phyloP scores from a whole-genome alignment of 768 basidiomycete species.

The Kwoniella europaea region DNA sequence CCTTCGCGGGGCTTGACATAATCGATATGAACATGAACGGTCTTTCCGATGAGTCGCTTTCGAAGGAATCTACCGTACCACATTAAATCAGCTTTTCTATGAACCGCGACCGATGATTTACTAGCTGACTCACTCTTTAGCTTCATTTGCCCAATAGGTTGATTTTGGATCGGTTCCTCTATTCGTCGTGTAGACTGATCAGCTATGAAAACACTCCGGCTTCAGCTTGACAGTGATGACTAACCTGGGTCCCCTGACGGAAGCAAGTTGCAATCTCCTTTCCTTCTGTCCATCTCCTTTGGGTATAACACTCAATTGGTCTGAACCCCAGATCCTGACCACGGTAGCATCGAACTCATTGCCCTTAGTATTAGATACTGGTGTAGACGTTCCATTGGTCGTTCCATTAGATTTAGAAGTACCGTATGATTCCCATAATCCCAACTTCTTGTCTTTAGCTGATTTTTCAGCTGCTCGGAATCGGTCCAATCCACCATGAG shows the following conservation, averaged over 20 bases:
- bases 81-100: conserved; percentile 5
- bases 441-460: conserved; percentile 63
- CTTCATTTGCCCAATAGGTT: conserved; percentile 86
- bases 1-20: conserved; percentile 90
- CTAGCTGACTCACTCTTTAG: conserved; percentile 66
- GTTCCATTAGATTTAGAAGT: conserved; percentile 45
- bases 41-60: conserved; percentile 80
- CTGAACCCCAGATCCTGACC: conserved; percentile 85
- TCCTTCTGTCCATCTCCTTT: conserved; percentile 72
- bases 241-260: conserved; percentile 82
- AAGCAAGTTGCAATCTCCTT: conserved; percentile 82
- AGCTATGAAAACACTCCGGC: background rate
- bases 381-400: conserved; percentile 30
- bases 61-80: conserved; percentile 67
- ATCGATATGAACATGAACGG: conserved; percentile 66
- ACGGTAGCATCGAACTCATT: conserved; percentile 77
- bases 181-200: conserved; percentile 16
- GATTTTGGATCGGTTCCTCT: conserved; percentile 86
- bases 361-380: conserved; percentile 45
- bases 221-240: conserved; percentile 21
- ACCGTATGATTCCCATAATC: conserved; percentile 55
- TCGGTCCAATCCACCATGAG: conserved; percentile 81
- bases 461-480: conserved; percentile 80
- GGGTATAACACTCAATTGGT: conserved; percentile 81
- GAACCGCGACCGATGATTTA: background rate